Conservation (phyloP, 169 alveolate genomes). For the Theileria equi region DNA sequence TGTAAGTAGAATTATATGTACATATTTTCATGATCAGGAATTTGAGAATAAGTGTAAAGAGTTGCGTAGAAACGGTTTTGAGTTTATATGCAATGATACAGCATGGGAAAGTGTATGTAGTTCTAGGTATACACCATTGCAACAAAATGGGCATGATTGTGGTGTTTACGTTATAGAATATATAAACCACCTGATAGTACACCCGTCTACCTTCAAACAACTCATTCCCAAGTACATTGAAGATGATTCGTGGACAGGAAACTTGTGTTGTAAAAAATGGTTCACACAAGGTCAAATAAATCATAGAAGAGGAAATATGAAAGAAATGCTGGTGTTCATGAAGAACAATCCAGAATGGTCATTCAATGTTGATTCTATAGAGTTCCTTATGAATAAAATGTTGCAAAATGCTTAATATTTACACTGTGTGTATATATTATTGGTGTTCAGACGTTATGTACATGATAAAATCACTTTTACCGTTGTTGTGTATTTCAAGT, state of each 20-base stretch:
- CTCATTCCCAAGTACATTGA: conserved; percentile 25
- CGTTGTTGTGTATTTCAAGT: conserved; percentile 14
- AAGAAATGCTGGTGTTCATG: conserved; percentile 29
- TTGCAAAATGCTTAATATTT: conserved; percentile 1
- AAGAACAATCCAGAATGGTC: conserved; percentile 33
- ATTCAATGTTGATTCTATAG: conserved; percentile 3
- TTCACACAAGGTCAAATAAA: conserved; percentile 28
- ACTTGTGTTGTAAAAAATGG: conserved; percentile 7
- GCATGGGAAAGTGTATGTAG: conserved; percentile 9
- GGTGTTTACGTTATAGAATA: conserved; percentile 65
- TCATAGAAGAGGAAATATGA: conserved; percentile 29
- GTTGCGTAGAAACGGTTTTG: conserved; percentile 32
- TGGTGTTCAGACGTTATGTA: conserved; percentile 41
- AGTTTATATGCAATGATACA: conserved; percentile 38
- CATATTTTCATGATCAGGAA: conserved; percentile 6
- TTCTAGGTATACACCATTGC: conserved; percentile 38
- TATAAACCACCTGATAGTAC: conserved; percentile 48
- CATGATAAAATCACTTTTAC: conserved; percentile 18
- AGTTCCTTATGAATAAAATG: conserved; percentile 16
- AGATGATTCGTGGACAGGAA: neutral
- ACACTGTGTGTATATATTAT: too few relatives aligned
- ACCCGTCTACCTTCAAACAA: conserved; percentile 25
- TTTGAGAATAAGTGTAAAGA: conserved; percentile 23
- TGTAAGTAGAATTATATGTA: conserved; percentile 9
- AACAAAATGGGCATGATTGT: conserved; percentile 65